Percentiles rank a stretch among this genome's conserved stretches.
These are phyloP conservation scores for Lepidium campestre DNA, from an alignment of 441 rosid species.

Conservation along the genomic window DNA sequence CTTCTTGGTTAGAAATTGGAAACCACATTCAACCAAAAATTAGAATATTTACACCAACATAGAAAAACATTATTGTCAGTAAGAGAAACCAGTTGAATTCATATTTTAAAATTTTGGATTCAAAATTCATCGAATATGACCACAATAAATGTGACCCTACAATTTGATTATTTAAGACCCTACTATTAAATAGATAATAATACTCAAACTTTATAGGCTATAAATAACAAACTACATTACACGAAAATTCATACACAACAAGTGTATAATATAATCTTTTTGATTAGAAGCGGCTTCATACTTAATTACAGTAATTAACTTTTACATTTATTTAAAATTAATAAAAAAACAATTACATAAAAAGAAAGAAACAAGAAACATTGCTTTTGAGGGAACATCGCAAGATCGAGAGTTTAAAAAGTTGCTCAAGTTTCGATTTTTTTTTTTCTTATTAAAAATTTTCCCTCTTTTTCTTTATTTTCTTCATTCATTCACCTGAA, in stretches of 20 bases:
- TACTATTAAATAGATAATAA: neutral
- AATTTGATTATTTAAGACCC: neutral
- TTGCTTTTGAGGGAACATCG: constrained; percentile 28
- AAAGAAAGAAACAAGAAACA: constrained; percentile 16
- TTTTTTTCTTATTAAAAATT: neutral
- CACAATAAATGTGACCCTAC: neutral
- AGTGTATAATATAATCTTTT: constrained; percentile 17
- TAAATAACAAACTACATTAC: constrained; percentile 10
- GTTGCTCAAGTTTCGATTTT: constrained; percentile 15
- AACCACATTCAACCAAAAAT: neutral
- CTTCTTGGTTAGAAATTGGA: no score
- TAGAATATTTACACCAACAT: neutral
- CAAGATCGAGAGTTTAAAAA: constrained; percentile 21
- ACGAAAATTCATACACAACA: neutral
- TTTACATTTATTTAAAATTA: neutral
- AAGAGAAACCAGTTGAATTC: neutral
- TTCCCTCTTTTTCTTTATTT: neutral
- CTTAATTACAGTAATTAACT: constrained; percentile 11
- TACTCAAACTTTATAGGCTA: constrained; percentile 4
- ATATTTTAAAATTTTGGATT: neutral
- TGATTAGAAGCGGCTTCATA: constrained; percentile 14
- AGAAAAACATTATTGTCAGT: neutral
- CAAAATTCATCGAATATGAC: constrained; percentile 20
- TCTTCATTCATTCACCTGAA: constrained; percentile 30
- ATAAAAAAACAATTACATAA: constrained; percentile 6